Evolutionary conservation across 2,329 filamentous ascomycete species (phyloP).

Genomic region (Scleromitrula shiraiana): DNA sequence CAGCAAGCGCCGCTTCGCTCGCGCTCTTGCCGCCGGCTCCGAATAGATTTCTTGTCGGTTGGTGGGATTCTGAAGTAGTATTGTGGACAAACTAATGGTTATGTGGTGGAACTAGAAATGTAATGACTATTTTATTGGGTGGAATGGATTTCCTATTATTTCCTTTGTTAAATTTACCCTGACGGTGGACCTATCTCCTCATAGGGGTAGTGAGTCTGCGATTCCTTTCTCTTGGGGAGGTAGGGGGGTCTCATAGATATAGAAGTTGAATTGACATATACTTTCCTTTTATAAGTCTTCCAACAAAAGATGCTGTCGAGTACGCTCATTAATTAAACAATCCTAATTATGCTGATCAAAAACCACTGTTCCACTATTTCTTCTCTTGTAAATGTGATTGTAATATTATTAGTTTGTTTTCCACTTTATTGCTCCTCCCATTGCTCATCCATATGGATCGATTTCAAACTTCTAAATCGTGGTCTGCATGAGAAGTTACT

Average conservation of each 20-base stretch:
- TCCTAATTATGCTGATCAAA: constrained; percentile 10
- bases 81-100: neutral
- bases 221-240: constrained; percentile 1
- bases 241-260: neutral
- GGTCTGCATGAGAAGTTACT: too few relatives aligned
- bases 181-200: too few relatives aligned
- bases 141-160: constrained; percentile 1
- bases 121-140: constrained; percentile 5
- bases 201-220: constrained; percentile 1
- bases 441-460: too few relatives aligned
- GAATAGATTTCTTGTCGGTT: constrained; percentile 14
- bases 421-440: too few relatives aligned
- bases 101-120: neutral
- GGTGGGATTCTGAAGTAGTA: neutral
- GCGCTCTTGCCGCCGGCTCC: constrained; percentile 16
- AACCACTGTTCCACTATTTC: neutral
- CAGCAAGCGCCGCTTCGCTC: constrained; percentile 30
- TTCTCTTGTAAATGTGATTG: neutral
- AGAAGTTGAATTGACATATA: constrained; percentile 3
- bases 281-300: neutral
- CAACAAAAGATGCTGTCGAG: constrained; percentile 2
- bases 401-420: neutral
- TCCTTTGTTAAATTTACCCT: neutral
- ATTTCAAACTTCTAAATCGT: too few relatives aligned
- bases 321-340: neutral